Conservation (phyloP, 441 rosid species). For the Bocquillonia castaneifolia region DNA sequence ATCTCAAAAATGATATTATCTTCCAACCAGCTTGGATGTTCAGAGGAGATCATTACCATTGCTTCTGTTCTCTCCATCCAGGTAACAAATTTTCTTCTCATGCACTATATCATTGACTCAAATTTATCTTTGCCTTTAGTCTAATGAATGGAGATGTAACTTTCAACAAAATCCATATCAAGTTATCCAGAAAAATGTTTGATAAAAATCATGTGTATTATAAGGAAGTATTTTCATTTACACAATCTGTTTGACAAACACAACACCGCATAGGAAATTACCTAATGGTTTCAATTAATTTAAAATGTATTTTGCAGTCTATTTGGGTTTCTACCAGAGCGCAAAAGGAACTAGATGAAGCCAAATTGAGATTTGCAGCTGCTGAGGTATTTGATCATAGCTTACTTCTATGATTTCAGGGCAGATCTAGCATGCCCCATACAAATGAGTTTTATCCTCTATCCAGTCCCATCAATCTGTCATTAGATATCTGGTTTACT, state of each 20-base stretch:
- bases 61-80: slow-evolving; percentile 88
- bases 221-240: background rate
- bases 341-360: slow-evolving; percentile 86
- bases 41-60: slow-evolving; percentile 81
- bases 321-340: slow-evolving; percentile 78
- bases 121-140: background rate
- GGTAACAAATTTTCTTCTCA: slow-evolving; percentile 31
- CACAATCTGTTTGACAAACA: background rate
- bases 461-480: background rate
- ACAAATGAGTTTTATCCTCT: background rate
- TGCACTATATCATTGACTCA: background rate
- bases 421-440: background rate
- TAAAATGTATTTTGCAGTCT: slow-evolving; percentile 48
- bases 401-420: background rate
- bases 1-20: slow-evolving; percentile 91
- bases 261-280: background rate
- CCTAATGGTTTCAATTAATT: background rate
- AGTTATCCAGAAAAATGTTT: background rate
- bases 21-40: slow-evolving; percentile 83
- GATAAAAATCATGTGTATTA: background rate
- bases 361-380: slow-evolving; percentile 90
- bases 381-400: slow-evolving; percentile 60
- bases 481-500: background rate
- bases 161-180: background rate
- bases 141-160: background rate